Percentiles rank a stretch among this genome's conserved stretches.
Conservation (phyloP, 2,329 filamentous ascomycete genomes). For the Talaromyces sp. region DNA sequence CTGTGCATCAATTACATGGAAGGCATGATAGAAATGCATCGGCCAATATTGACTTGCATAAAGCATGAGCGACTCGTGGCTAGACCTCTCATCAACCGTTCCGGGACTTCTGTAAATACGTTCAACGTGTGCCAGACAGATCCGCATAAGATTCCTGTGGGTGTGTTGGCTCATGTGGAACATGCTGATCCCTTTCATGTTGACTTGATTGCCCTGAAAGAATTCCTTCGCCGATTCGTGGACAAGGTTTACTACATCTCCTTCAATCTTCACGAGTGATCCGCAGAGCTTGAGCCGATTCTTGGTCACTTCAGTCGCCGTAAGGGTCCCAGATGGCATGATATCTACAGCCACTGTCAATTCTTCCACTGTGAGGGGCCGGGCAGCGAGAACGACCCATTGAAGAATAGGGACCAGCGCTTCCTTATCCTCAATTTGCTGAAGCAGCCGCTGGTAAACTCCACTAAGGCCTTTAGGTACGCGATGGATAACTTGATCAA, state of each 20-base stretch:
- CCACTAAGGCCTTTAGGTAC: background rate
- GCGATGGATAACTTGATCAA: background rate
- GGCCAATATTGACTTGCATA: background rate
- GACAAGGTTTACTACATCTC: background rate
- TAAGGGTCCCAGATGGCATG: background rate
- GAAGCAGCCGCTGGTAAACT: background rate
- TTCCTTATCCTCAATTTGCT: background rate
- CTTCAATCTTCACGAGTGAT: background rate
- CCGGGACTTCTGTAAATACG: background rate
- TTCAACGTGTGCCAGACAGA: background rate
- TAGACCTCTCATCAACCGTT: background rate
- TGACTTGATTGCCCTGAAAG: background rate
- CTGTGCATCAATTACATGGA: background rate
- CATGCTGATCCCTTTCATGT: background rate
- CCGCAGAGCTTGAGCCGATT: background rate
- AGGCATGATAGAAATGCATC: background rate
- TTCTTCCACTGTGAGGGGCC: background rate
- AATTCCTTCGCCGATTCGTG: background rate
- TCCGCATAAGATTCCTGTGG: background rate
- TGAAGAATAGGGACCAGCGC: background rate
- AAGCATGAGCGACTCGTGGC: background rate
- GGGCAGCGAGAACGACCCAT: background rate
- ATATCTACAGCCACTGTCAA: background rate
- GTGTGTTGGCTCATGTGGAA: background rate
- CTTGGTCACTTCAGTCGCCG: background rate